Conservation (phyloP, 2,329 filamentous ascomycete genomes). For the Coniochaeta ligniaria region DNA sequence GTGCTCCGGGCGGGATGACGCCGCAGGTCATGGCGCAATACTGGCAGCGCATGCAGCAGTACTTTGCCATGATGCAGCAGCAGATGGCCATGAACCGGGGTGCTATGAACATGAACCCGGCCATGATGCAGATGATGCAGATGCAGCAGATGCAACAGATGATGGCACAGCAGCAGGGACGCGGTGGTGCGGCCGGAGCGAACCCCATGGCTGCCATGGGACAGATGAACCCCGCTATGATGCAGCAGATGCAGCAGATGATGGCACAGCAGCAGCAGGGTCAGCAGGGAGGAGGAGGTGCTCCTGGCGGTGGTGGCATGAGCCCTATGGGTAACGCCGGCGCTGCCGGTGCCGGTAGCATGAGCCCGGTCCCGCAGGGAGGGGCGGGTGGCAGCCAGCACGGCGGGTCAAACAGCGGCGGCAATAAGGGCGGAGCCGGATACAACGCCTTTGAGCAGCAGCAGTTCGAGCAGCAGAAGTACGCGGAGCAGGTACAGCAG, state of each 20-base stretch:
- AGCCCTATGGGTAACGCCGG: conserved; percentile 2
- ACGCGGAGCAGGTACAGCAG: conserved; percentile 44
- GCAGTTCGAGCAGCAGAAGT: conserved; percentile 71
- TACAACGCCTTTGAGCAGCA: conserved; percentile 67
- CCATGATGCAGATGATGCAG: conserved; percentile 71
- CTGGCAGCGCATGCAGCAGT: conserved; percentile 97
- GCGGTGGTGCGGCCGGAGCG: conserved; percentile 11
- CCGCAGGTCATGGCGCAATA: conserved; percentile 98
- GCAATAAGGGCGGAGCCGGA: conserved; percentile 26
- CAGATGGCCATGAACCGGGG: conserved; percentile 75
- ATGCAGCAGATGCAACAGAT: conserved; percentile 55
- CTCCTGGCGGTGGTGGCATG: conserved; percentile 4
- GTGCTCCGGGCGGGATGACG: conserved; percentile 60
- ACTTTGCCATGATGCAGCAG: conserved; percentile 91
- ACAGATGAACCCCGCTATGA: conserved; percentile 42
- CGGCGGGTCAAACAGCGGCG: conserved; percentile 19
- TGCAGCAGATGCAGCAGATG: conserved; percentile 49
- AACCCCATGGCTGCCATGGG: conserved; percentile 33
- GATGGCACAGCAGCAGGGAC: conserved; percentile 28
- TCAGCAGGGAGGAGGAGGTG: not conserved
- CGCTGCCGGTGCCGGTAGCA: conserved; percentile 6
- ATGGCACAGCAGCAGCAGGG: conserved; percentile 26
- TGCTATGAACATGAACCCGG: conserved; percentile 57
- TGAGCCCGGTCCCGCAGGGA: conserved; percentile 2
- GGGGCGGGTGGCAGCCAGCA: conserved; percentile 9